These are phyloP conservation scores for Cercophora newfieldiana DNA, from an alignment of 495 filamentous ascomycete genomes.

Conservation along the genomic window DNA sequence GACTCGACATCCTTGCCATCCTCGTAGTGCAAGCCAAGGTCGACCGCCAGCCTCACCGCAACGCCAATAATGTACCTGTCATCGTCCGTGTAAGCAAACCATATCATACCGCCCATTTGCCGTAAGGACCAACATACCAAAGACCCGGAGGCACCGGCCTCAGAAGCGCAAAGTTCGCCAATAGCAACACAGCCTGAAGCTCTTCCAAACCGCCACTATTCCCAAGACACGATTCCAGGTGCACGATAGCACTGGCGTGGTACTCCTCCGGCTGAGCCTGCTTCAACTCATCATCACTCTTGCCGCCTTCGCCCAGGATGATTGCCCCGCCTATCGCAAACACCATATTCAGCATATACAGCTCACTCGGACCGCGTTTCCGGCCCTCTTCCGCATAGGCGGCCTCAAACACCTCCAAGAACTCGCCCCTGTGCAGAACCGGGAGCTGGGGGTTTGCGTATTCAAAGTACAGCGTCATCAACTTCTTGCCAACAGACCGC, in stretches of 20 bases:
- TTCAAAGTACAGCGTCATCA: slow-evolving; percentile 87
- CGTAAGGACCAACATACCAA: slow-evolving; percentile 52
- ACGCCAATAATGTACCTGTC: slow-evolving; percentile 85
- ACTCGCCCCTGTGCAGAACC: slow-evolving; percentile 83
- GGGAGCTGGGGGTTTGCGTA: slow-evolving; percentile 96
- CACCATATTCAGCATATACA: slow-evolving; percentile 95
- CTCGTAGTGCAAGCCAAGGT: slow-evolving; percentile 90
- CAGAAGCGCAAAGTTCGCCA: slow-evolving; percentile 88
- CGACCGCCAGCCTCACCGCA: slow-evolving; percentile 84
- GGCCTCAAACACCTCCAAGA: slow-evolving; percentile 77
- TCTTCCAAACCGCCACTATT: slow-evolving; percentile 84
- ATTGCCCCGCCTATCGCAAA: slow-evolving; percentile 95
- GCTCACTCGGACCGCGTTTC: slow-evolving; percentile 74
- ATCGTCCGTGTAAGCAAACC: slow-evolving; percentile 6
- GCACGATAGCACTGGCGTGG: slow-evolving; percentile 88
- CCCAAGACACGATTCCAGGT: slow-evolving; percentile 83
- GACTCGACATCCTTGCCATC: slow-evolving; percentile 69
- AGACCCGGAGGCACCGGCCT: slow-evolving; percentile 88
- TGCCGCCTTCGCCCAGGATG: slow-evolving; percentile 65
- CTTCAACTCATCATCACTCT: slow-evolving; percentile 39
- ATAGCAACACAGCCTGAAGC: slow-evolving; percentile 83
- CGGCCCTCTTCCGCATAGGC: slow-evolving; percentile 71
- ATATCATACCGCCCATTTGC: background rate
- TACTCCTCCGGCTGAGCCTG: slow-evolving; percentile 93
- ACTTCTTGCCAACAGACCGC: slow-evolving; percentile 64